phyloP scores from a whole-genome alignment of 306 rosid genomes.

The Vigna angularis region DNA sequence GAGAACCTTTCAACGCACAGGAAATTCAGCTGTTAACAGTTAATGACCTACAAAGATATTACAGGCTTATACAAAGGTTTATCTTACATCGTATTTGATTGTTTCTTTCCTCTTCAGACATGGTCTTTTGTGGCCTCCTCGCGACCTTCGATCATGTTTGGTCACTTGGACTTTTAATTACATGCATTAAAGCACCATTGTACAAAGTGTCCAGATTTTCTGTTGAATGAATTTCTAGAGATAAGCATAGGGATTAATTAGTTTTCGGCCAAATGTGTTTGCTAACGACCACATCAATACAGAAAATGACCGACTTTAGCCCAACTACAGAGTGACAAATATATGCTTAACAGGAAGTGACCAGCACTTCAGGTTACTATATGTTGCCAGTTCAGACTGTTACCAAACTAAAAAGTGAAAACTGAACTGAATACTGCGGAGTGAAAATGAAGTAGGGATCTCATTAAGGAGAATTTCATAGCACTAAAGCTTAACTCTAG shows the following conservation, averaged over 20 bases:
- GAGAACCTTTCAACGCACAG: conserved; percentile 24
- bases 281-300: background rate
- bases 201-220: background rate
- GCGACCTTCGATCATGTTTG: background rate
- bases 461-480: background rate
- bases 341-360: background rate
- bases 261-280: background rate
- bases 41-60: conserved; percentile 27
- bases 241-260: background rate
- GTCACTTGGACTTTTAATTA: background rate
- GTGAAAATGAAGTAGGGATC: background rate
- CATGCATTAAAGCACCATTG: background rate
- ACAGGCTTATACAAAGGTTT: conserved; percentile 27
- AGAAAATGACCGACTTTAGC: background rate
- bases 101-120: conserved; percentile 7
- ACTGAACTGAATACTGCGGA: background rate
- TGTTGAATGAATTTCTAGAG: background rate
- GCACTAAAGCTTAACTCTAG: background rate
- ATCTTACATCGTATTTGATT: conserved; percentile 21
- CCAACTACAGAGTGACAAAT: background rate
- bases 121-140: conserved; percentile 1
- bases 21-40: background rate
- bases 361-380: background rate
- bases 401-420: background rate
- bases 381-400: background rate